Percentiles rank a stretch among this genome's conserved stretches.
Conservation (phyloP, 345 rosid genomes). For the Boechera retrofracta region DNA sequence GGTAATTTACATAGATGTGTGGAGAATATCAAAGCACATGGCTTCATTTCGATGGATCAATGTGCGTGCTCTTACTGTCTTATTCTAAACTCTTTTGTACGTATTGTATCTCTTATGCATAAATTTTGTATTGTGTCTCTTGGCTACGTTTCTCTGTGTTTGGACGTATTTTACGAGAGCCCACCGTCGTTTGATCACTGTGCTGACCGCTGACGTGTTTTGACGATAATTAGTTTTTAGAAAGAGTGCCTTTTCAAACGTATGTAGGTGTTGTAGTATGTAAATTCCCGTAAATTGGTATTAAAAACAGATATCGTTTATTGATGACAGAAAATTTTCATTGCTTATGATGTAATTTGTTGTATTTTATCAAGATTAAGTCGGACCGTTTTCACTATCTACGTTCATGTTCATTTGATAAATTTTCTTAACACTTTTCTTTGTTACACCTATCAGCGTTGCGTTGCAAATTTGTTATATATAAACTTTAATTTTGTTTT, state of each 20-base stretch:
- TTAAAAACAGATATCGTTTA: too few species aligned
- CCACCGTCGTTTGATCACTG: slow-evolving; percentile 5
- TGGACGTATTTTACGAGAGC: background rate
- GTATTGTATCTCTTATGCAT: background rate
- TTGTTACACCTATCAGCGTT: background rate
- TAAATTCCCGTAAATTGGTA: too few species aligned
- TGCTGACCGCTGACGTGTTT: background rate
- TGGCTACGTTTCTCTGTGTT: slow-evolving; percentile 5
- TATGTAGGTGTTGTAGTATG: background rate
- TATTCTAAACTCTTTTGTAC: slow-evolving; percentile 5
- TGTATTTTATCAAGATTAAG: too few species aligned
- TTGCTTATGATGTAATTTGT: too few species aligned
- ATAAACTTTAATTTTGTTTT: too few species aligned
- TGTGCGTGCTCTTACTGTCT: background rate
- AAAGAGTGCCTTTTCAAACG: background rate
- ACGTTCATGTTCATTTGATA: background rate
- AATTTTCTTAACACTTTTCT: background rate
- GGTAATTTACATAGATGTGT: slow-evolving; percentile 1
- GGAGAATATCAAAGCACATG: slow-evolving; percentile 16
- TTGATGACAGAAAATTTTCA: background rate
- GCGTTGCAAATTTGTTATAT: too few species aligned
- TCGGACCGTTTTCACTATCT: too few species aligned
- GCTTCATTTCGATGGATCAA: slow-evolving; percentile 12
- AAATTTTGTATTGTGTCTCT: background rate
- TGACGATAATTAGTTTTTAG: background rate